Base-by-base conservation (phyloP, 2,329 filamentous ascomycete genomes). In the Sporothrix humicola region DNA sequence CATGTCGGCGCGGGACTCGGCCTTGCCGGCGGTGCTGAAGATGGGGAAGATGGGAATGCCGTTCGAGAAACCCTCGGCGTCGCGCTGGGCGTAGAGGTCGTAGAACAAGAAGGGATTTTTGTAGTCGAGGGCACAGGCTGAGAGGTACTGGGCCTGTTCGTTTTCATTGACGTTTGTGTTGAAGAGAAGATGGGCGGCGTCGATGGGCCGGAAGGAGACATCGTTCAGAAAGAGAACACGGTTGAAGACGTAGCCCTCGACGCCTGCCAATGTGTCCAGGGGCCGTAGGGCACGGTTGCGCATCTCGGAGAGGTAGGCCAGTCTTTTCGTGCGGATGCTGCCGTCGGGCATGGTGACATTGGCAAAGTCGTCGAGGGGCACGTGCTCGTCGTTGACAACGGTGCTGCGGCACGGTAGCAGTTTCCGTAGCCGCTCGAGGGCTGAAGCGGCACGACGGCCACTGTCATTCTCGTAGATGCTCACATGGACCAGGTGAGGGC, bases 381-480 rank as follows among this genome's bases (percentile, higher is more conserved):
- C 80, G 20, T 89, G 85, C 58, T 88, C 82, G 70, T 91, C 91
- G 66, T 85, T 87, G 7, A 92, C 84, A 71, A 94, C 86, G 1
- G 82, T 82, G 77, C 85, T 83, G 48, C 83, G 79, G 74, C 83
- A 84, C 75, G 85, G 79, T 1, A 87, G 77, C 48, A 78, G 84
- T n/a, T 81, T 78, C 72, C 86, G 84, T 63, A 93, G 85, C 2
- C 82, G 80, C 44, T 82, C 78, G 72, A 94, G 82, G 0, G 90
- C 89, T 48, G 82, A 80, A 73, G 84, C 84, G 17, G 89, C 89
- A 44, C 84, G 81, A 1, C 84, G 81, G 1, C 90, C 90, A 46
- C 90, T 88, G 78, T 92, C 89, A 77, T 92, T 92, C 79, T 93
- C 92, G 79, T 93, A 94, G 46, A 94, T 87, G 80, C 90, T 92